Evolutionary conservation across 2,329 filamentous ascomycete genomes (phyloP).

Genomic region (Ophiostoma triangulosporum): DNA sequence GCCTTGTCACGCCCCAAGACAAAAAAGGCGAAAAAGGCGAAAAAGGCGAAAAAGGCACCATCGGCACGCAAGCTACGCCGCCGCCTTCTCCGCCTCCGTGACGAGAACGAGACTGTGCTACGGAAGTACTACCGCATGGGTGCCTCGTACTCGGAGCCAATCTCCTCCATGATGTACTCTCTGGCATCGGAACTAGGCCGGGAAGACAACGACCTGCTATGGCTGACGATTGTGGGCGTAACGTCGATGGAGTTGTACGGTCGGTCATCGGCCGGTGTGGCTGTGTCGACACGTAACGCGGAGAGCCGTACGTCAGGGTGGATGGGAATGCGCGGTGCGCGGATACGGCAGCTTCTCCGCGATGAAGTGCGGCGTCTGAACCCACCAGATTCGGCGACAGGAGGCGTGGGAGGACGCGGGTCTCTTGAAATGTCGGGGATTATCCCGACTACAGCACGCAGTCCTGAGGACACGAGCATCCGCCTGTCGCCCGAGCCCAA

Average conservation of each 20-base stretch:
- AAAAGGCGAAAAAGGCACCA: constrained; percentile 27
- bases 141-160: constrained; percentile 84
- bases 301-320: constrained; percentile 48
- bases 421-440: constrained; percentile 59
- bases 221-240: constrained; percentile 88
- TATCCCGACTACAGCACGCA: constrained; percentile 77
- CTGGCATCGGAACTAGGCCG: constrained; percentile 87
- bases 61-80: constrained; percentile 61
- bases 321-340: constrained; percentile 69
- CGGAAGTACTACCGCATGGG: constrained; percentile 77
- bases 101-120: constrained; percentile 63
- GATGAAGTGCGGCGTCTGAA: constrained; percentile 93
- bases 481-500: constrained; percentile 85
- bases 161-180: constrained; percentile 88
- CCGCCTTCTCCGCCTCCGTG: constrained; percentile 59
- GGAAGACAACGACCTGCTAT: constrained; percentile 92
- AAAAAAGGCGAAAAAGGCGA: constrained; percentile 14
- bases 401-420: not conserved
- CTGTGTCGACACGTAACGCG: constrained; percentile 43
- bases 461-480: constrained; percentile 83
- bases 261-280: constrained; percentile 67
- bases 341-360: constrained; percentile 71
- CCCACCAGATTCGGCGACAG: constrained; percentile 46
- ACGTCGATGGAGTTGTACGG: constrained; percentile 90
- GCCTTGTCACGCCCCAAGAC: constrained; percentile 26